Evolutionary conservation across 495 filamentous ascomycete genomes (phyloP), one percentile per base, ranked within the genome.

Genomic region (Cenococcum geophilum): DNA sequence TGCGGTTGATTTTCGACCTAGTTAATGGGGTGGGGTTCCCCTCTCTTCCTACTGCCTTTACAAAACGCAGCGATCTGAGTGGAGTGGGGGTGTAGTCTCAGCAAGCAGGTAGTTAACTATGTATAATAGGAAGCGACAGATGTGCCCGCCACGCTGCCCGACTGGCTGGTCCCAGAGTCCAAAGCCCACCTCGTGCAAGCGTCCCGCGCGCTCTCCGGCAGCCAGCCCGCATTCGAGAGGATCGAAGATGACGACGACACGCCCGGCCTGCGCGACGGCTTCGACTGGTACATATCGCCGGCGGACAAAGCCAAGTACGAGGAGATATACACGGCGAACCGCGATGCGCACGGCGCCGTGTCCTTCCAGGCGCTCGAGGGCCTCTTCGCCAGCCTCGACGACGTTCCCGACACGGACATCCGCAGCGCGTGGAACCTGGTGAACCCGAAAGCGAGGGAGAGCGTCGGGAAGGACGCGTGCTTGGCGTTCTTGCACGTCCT

Each of bases 241-340:
- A 77, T 84, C 49, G 80, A 85, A 59, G 88, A 92, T 62, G 86
- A 89, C 63, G 69, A 73, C 34, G 90, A 92, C 70, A 83, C 82
- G 21, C 82, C 83, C 4, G 90, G 93, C 5, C 76, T 98, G 57
- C 95, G 93, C 71, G 89, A 96, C 75, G 91, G 92, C 0, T 98
- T 98, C 74, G 93, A 98, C 73, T 98, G 93, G 93, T 98, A 98
- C 75, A 97, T 98, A 91, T 88, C 83, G 61, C 93, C 93, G 1
- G 74, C 78, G 43, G 91, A 97, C 72, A 92, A 90, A 75, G 69
- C 83, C 57, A 96, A 95, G 75, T 98, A 98, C 74, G 89, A 96
- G 72, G 88, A 91, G 51, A 97, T 98, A 72, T 98, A 97, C 74
- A 86, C 82, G 60, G 88, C 93, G 63, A 92, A 89, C 74, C 83